Percentiles rank a stretch among this genome's conserved stretches.
Evolutionary conservation across 1,284 basidiomycete genomes (phyloP).

Genomic region (Athelia psychrophila): DNA sequence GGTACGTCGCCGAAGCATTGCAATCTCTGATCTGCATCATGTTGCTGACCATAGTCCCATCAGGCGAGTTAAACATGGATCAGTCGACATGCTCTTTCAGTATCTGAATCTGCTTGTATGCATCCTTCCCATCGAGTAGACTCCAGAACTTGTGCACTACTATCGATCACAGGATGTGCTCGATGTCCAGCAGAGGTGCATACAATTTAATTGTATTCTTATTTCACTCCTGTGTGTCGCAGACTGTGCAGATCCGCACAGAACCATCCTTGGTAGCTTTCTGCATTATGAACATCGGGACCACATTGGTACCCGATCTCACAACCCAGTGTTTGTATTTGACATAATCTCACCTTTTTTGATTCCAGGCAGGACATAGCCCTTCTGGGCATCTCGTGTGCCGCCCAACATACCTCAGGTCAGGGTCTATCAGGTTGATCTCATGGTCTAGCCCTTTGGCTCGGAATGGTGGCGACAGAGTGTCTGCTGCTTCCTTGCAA

Average conservation of each 20-base stretch:
- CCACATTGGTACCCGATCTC: neutral
- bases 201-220: neutral
- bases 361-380: neutral
- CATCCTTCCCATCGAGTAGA: slow-evolving; percentile 25
- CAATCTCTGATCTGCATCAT: slow-evolving; percentile 36
- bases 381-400: neutral
- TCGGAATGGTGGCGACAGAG: neutral
- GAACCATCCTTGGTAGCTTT: neutral
- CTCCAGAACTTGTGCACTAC: slow-evolving; percentile 14
- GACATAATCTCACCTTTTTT: neutral
- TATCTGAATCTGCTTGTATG: slow-evolving; percentile 32
- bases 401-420: neutral
- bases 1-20: slow-evolving; percentile 32
- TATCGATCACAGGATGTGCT: neutral
- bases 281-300: neutral
- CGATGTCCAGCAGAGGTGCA: neutral
- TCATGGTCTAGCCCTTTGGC: neutral
- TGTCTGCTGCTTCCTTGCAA: neutral
- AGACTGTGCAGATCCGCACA: neutral
- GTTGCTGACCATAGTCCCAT: slow-evolving; percentile 33
- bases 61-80: slow-evolving; percentile 25
- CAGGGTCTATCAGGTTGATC: neutral
- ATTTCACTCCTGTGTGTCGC: neutral
- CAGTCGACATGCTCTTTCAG: slow-evolving; percentile 20
- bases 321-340: neutral